These are phyloP conservation scores for Solanum pennellii DNA, from an alignment of 257 asterid genomes.

Conservation along the genomic window DNA sequence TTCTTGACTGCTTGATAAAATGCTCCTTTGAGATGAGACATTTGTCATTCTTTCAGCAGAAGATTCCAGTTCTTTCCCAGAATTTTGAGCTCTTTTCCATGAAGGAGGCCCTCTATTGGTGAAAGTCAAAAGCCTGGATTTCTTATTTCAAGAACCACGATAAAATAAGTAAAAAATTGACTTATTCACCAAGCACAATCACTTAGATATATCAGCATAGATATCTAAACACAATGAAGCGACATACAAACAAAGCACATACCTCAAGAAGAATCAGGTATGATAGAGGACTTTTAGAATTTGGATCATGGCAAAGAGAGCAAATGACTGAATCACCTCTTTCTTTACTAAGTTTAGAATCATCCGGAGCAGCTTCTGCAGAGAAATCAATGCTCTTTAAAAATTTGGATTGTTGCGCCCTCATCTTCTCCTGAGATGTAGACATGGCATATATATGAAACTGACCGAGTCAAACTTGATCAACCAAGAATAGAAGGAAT, in stretches of 20 bases:
- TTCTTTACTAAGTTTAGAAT: slow-evolving; percentile 36
- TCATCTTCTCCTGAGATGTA: slow-evolving; percentile 72
- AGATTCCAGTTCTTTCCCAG: slow-evolving; percentile 42
- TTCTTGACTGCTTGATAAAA: slow-evolving; percentile 19
- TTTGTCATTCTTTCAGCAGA: slow-evolving; percentile 8
- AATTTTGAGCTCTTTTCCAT: slow-evolving; percentile 56
- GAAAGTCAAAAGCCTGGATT: slow-evolving; percentile 82
- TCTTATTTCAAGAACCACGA: slow-evolving; percentile 40
- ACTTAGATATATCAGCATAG: neutral
- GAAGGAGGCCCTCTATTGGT: slow-evolving; percentile 57
- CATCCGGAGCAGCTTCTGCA: slow-evolving; percentile 50
- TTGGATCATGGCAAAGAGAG: slow-evolving; percentile 83
- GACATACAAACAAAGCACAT: slow-evolving; percentile 1
- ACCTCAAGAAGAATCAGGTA: slow-evolving; percentile 95
- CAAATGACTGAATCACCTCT: slow-evolving; percentile 45
- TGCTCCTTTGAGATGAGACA: slow-evolving; percentile 20
- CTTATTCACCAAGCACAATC: neutral
- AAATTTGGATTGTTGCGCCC: slow-evolving; percentile 79
- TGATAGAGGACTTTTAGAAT: slow-evolving; percentile 67
- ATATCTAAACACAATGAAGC: neutral
- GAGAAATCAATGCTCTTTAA: slow-evolving; percentile 55
- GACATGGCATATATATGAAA: slow-evolving; percentile 4
- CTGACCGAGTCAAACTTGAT: neutral
- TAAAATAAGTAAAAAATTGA: slow-evolving; percentile 4
- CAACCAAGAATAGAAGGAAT: neutral